Conservation (phyloP, 2,329 filamentous ascomycete genomes). For the Sporothrix euskadiensis region DNA sequence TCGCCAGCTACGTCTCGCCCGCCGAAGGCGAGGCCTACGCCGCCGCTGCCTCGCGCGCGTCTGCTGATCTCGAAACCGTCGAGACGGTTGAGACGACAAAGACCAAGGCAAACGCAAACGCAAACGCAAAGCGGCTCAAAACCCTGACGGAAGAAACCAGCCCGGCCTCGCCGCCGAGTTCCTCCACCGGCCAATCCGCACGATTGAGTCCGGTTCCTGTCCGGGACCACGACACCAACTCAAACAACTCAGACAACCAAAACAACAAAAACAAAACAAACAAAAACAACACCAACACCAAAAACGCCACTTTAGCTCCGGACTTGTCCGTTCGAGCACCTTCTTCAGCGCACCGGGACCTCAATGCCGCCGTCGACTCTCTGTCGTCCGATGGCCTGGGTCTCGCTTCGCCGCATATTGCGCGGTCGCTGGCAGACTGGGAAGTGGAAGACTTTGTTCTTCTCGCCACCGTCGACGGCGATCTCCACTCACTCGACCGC, state of each 20-base stretch:
- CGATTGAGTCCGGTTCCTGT: constrained; percentile 35
- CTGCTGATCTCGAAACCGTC: constrained; percentile 34
- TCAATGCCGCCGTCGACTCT: constrained; percentile 54
- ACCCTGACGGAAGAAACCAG: constrained; percentile 19
- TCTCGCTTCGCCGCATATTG: constrained; percentile 80
- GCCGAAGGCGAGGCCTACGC: constrained; percentile 34
- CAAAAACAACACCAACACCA: neutral
- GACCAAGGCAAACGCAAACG: neutral
- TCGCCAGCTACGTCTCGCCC: constrained; percentile 34
- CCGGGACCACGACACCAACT: neutral
- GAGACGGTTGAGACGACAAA: constrained; percentile 10
- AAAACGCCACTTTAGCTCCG: constrained; percentile 93
- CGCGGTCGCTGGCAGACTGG: constrained; percentile 98
- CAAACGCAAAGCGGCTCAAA: constrained; percentile 35
- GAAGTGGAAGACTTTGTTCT: constrained; percentile 99
- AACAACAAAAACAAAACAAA: constrained; percentile 40
- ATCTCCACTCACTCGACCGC: constrained; percentile 86
- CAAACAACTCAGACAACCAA: constrained; percentile 28
- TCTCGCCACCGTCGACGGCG: constrained; percentile 99
- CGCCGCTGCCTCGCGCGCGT: constrained; percentile 32
- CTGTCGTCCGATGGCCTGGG: constrained; percentile 51
- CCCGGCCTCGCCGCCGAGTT: constrained; percentile 4
- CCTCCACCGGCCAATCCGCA: constrained; percentile 39
- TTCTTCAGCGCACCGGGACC: constrained; percentile 66
- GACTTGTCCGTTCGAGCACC: constrained; percentile 92